These are phyloP conservation scores for Trichoderma cornu-damae DNA, from an alignment of 2,329 filamentous ascomycete species.

Conservation along the genomic window DNA sequence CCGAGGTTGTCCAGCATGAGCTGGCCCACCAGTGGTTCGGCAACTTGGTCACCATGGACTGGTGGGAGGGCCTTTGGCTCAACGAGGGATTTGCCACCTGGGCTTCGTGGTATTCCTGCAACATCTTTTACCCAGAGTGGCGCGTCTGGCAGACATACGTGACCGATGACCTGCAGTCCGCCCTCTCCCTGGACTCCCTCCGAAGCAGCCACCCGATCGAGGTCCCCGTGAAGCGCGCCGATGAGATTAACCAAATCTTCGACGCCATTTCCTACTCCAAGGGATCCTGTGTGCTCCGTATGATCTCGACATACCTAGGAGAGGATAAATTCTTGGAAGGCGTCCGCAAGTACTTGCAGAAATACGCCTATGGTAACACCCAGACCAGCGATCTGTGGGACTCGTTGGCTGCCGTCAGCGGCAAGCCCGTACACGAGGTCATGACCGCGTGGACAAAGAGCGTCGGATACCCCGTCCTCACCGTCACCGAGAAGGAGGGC, in stretches of 20 bases:
- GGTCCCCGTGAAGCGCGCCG: slow-evolving; percentile 88
- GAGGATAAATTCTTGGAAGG: slow-evolving; percentile 92
- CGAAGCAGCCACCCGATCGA: slow-evolving; percentile 95
- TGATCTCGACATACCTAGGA: slow-evolving; percentile 93
- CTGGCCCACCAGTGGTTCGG: slow-evolving; percentile 98
- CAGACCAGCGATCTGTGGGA: slow-evolving; percentile 87
- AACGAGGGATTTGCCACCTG: slow-evolving; percentile 79
- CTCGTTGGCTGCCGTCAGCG: slow-evolving; percentile 79
- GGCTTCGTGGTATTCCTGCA: slow-evolving; percentile 67
- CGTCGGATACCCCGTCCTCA: slow-evolving; percentile 86
- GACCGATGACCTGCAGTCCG: slow-evolving; percentile 83
- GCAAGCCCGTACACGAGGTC: slow-evolving; percentile 81
- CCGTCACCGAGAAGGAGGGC: slow-evolving; percentile 62
- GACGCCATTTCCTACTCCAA: slow-evolving; percentile 97
- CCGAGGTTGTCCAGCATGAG: slow-evolving; percentile 94
- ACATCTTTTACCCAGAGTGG: slow-evolving; percentile 95
- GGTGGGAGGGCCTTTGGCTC: slow-evolving; percentile 96
- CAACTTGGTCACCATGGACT: slow-evolving; percentile 96
- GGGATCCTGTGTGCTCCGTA: slow-evolving; percentile 89
- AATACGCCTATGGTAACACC: slow-evolving; percentile 95
- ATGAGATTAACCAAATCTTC: slow-evolving; percentile 97
- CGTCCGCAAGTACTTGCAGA: slow-evolving; percentile 84
- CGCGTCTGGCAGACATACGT: slow-evolving; percentile 97
- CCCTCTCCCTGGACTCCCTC: slow-evolving; percentile 80
- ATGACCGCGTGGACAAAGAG: slow-evolving; percentile 98